A percentile compares a stretch with the other conserved stretches of the same genome.
phyloP scores from a whole-genome alignment of 2,329 filamentous ascomycete genomes.

The Exutisphaerella laricina region DNA sequence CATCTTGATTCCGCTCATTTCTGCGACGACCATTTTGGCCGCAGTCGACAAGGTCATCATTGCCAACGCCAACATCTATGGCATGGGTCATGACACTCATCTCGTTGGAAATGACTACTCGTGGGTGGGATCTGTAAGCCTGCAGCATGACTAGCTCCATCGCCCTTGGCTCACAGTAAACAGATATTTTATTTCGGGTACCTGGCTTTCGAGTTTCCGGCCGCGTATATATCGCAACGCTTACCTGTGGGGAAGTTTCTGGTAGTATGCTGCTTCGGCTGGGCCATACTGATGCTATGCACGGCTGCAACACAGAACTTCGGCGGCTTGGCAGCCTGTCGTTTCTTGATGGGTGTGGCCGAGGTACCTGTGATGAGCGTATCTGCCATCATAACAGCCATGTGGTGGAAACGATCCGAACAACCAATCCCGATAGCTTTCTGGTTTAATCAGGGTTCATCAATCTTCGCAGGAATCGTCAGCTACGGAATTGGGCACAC shows the following conservation, averaged over 20 bases:
- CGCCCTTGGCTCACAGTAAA: too few relatives aligned
- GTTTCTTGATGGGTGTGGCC: slow-evolving; percentile 24
- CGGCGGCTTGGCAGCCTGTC: slow-evolving; percentile 36
- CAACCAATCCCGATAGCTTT: slow-evolving; percentile 33
- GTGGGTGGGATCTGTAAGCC: slow-evolving; percentile 45
- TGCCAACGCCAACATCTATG: slow-evolving; percentile 18
- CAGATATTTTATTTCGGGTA: slow-evolving; percentile 54
- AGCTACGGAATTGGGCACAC: slow-evolving; percentile 7
- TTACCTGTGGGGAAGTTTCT: slow-evolving; percentile 43
- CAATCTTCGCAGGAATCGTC: slow-evolving; percentile 35
- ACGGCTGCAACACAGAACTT: slow-evolving; percentile 18
- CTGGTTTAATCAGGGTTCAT: slow-evolving; percentile 27
- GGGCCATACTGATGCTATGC: slow-evolving; percentile 7
- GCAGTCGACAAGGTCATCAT: slow-evolving; percentile 11
- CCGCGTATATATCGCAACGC: slow-evolving; percentile 49
- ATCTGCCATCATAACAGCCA: slow-evolving; percentile 43
- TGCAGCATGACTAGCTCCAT: too few relatives aligned
- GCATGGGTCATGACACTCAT: slow-evolving; percentile 53
- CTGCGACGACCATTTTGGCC: slow-evolving; percentile 11
- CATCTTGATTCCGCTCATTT: slow-evolving; percentile 9
- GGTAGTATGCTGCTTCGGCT: slow-evolving; percentile 9
- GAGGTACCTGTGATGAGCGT: slow-evolving; percentile 31
- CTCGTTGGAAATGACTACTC: slow-evolving; percentile 54
- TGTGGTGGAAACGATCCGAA: slow-evolving; percentile 24
- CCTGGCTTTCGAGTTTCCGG: slow-evolving; percentile 50